Evolutionary conservation across 2,329 filamentous ascomycete genomes (phyloP), one percentile per base, ranked within the genome.

Genomic region (Xylariaceae sp.): DNA sequence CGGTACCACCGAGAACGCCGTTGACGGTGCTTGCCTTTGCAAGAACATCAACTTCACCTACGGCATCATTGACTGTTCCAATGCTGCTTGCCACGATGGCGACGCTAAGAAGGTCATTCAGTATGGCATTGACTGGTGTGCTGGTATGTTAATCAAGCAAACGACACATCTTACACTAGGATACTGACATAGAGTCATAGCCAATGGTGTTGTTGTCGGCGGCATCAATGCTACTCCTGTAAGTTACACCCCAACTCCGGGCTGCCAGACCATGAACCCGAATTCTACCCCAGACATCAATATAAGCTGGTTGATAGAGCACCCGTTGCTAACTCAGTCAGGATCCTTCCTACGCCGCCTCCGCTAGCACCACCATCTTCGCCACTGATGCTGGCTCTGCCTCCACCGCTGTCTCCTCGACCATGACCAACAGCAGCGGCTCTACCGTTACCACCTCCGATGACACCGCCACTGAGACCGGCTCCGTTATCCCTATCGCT

Each of bases 11-110:
- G 37, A 41, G n/a, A 39, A 63, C 10, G 58, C 61, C 35, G 60
- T 62, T 17, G 53, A 77, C 57, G 59, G 65, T 49, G 65, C 66
- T 58, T 79, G 77, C 69, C 77, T 79, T 68, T 79, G 77, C 75
- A 64, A 60, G 15, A 72, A 77, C 65, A 65, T 68, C 59, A 57
- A 68, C 61, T 79, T 78, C 70, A 65, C 77, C 64, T 68, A 69
- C 59, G 73, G 70, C 69, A 74, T 79, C 61, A 65, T 69, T 59
- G 71, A 73, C 62, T 73, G 71, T 57, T 66, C 69, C 57, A 66
- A 64, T 52, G 63, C 65, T 55, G 62, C 63, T 47, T 72, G 70
- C 48, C 51, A 60, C 1, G 11, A 60, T 18, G 54, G 57, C 3
- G 54, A 60, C 2, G 67, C 68, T 39, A 41, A 62, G 5, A 59